Base-by-base conservation (phyloP, 305 asterid genomes). In the Fraxinus greggii region DNA sequence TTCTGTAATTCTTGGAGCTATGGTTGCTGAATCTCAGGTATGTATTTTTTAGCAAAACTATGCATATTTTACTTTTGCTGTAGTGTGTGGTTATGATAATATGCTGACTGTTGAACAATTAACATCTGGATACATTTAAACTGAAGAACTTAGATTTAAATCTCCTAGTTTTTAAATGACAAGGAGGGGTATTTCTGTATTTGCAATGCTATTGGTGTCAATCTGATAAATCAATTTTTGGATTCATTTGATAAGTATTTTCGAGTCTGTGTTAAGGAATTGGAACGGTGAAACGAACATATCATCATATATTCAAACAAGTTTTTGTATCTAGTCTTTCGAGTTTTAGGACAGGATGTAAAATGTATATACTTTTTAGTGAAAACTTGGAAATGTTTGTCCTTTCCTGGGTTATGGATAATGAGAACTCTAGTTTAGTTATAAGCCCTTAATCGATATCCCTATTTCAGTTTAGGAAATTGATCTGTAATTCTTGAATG, bases 21-120 rank as follows among this genome's bases (percentile, higher is more conserved):
- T 93, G 96, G 93, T 81, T 83, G 91, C 89, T 82, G 91, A 92
- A 81, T 86, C 89, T 79, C 84, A 86, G 93, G 96, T 93, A 83
- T 85, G 93, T 80, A 0, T 45, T 80, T 77, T 82, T 8, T 8
- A 51, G 15, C 38, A 75, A 40, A 4, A 4, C 35, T 51, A 1
- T 51, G 6, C 23, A 51, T 51, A 15, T 26, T 84, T 77, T 8
- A 1, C 21, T 67, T 56, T 63, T 7, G 23, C 54, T 10, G 35
- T 70, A 38, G 67, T 67, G 54, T 59, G 76, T 7, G 33, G 56
- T 33, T 51, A 38, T 69, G 51, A 28, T 45, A 59, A 72, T 8
- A 76, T 4, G 26, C 56, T 56, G 21, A 38, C 3, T 76, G 74
- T 17, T 26, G 54, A 32, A n/a, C 3, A 12, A 26, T 80, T 80